Base-by-base conservation (phyloP, 257 asterid species). In the Linderniella brevidens region DNA sequence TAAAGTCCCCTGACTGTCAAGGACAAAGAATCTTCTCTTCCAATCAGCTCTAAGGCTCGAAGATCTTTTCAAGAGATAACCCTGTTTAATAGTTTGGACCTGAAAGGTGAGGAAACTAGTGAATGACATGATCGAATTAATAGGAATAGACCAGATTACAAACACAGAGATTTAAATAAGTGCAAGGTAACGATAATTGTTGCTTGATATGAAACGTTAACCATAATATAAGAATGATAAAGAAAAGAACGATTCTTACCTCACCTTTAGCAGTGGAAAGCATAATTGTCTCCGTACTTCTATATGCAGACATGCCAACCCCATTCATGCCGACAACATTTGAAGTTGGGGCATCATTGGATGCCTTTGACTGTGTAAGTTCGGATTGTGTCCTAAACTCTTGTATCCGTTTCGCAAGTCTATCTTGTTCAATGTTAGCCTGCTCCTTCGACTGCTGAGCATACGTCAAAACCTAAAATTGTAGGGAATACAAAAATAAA, bases 381-480 rank as follows among this genome's bases (percentile, higher is more conserved):
- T 88, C 93, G 46, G 87, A 66, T 63, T 75, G 93, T 57, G 96
- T 88, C 65, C 94, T 71, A 61, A 78, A 88, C 68, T 88, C 98
- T 72, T 88, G 98, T 66, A 88, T 88, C 67, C 96, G 76, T 75
- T 84, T 78, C 19, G 79, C 96, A 68, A 88, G 87, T 71, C 68
- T 88, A 65, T 88, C 98, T 73, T 81, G 98, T 65, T 88, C 98
- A 48, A 71, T 62, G 54, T 69, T 78, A 14, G 94, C 74, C 64
- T 78, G 96, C 64, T 88, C 96, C 75, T 88, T 88, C 17, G 98
- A 80, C 63, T 84, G 98, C 61, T 80, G 96, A 35, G 96, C 94
- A 84, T 67, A 88, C 42, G 98, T 80, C 73, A 88, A 71, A 41
- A 88, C 94, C 98, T 88, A 76, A 68, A 61, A 51, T 57, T 29